These are phyloP conservation scores for Cutaneotrichosporon dermatis DNA, from an alignment of 1,284 basidiomycete genomes.

Conservation along the genomic window DNA sequence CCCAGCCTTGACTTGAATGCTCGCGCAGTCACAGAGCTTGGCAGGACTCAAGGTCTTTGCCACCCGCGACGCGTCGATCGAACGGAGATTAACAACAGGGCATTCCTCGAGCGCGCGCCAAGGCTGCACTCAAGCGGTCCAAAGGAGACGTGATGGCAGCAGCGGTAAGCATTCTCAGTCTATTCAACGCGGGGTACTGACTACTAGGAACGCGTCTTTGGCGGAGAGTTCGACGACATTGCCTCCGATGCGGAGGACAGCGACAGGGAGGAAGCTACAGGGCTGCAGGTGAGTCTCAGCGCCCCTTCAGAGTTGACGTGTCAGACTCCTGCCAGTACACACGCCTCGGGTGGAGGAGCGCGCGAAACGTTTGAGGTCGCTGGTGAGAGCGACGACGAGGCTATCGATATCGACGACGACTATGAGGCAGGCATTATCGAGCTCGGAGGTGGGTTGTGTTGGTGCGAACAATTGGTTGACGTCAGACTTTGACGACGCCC, in stretches of 20 bases:
- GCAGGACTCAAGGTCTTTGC: no score
- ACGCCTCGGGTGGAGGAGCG: not conserved
- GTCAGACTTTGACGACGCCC: slow-evolving; percentile 22
- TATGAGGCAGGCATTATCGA: slow-evolving; percentile 27
- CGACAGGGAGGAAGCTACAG: slow-evolving; percentile 40
- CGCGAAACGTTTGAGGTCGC: slow-evolving; percentile 34
- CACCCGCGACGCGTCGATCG: no score
- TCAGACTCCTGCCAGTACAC: not conserved
- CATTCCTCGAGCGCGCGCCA: slow-evolving; percentile 68
- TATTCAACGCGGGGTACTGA: no score
- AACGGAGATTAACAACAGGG: slow-evolving; percentile 54
- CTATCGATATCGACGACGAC: slow-evolving; percentile 11
- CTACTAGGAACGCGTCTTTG: slow-evolving; percentile 48
- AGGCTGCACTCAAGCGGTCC: slow-evolving; percentile 67
- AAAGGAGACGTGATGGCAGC: slow-evolving; percentile 78
- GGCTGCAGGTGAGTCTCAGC: slow-evolving; percentile 4
- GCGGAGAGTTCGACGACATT: slow-evolving; percentile 71
- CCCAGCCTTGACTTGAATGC: no score
- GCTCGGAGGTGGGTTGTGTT: slow-evolving; percentile 37
- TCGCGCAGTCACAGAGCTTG: no score
- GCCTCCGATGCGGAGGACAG: slow-evolving; percentile 44
- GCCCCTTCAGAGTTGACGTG: not conserved
- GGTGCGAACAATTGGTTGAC: not conserved
- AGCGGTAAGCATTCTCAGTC: slow-evolving; percentile 59
- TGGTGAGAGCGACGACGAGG: slow-evolving; percentile 37